Evolutionary conservation across 2,329 filamentous ascomycete species (phyloP), one percentile per base, ranked within the genome.

Genomic region (Alternaria sp.): DNA sequence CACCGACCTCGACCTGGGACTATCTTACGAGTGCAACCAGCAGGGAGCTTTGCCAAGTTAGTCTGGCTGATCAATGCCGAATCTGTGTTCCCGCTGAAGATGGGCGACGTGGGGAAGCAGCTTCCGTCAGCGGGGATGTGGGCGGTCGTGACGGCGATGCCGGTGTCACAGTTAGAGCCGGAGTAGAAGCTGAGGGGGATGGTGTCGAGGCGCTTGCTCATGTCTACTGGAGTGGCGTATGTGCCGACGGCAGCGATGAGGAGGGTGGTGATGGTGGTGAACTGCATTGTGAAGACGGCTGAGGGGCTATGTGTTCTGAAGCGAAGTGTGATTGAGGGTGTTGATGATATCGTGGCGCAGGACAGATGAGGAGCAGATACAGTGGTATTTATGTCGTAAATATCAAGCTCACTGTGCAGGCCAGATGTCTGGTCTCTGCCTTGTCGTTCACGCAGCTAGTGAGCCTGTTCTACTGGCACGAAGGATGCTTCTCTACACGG

Each of bases 71-170:
- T 55, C 5, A 28, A n/a, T 7, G 48, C 59, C 9, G 51, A 56
- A 31, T 62, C 54, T 8, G 63, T 65, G 50, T 63, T 62, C n/a
- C 58, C 60, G 45, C 55, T 62, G 24, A 63, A 40, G 34, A 67
- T 62, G 8, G 63, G 58, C 6, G 60, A 60, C 28, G 61, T 60
- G 10, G 36, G 14, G 55, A 61, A 62, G 51, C 66, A 69, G 42
- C 26, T 26, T 21, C 60, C 62, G 40, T 68, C 61, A 3, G 63
- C 54, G 34, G 61, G 63, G 17, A 68, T 52, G 36, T 50, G 56
- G 29, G 61, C 52, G 26, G 60, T 63, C 26, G 60, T 60, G 21
- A 63, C 34, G 56, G 17, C 14, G 10, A 10, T 49, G 31, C 52
- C 39, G 26, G 41, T 14, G 28, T 62, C 62, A 53, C 67, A 66